Base-by-base conservation (phyloP, 73 alveolate genomes). In the Paramecium bursaria region DNA sequence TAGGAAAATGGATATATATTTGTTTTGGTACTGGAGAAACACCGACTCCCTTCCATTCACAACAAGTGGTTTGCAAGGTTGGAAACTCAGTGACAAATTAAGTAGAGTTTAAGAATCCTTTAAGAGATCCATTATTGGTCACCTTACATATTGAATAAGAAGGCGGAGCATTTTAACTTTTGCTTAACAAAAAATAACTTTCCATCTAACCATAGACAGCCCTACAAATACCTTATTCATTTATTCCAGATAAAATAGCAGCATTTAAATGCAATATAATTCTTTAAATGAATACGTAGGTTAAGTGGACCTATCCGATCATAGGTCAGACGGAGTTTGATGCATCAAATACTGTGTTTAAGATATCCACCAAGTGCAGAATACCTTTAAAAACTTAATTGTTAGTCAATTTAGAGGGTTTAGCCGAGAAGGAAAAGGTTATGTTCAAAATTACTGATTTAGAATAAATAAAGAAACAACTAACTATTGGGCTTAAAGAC, bases 1-100 rank as follows among this genome's bases (percentile, higher is more conserved):
- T 97, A 4, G 99, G 99, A 27, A 93, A 96, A 61, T 97, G 99
- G 99, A 97, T 92, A 73, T 95, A 54, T 85, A 87, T 94, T 75
- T 74, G 93, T 23, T 93, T 93, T 79, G 99, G 99, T 4, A 95
- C 90, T 51, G 99, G 99, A 17, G 87, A 94, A 2, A 95, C 98
- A 1, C 99, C 99, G 0, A 97, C 99, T 29, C 74, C 86, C 19
- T 94, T 95, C 96, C 98, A 94, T 50, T 95, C 95, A 50, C 92
- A 93, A 10, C 50, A 95, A 0, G 96, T 98, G 4, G 90, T 95
- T 10, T 97, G 96, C 2, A 67, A 67, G n/a, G 60, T 35, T 15
- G 82, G 82, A 39, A 3, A 67, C 11, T 67, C 82, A 15, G 82
- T 67, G 3, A 67, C 82, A 39, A 39, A 67, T 11, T 39, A 67